Evolutionary conservation across 495 filamentous ascomycete genomes (phyloP), one percentile per base, ranked within the genome.

Genomic region (Penicillium goetzii): DNA sequence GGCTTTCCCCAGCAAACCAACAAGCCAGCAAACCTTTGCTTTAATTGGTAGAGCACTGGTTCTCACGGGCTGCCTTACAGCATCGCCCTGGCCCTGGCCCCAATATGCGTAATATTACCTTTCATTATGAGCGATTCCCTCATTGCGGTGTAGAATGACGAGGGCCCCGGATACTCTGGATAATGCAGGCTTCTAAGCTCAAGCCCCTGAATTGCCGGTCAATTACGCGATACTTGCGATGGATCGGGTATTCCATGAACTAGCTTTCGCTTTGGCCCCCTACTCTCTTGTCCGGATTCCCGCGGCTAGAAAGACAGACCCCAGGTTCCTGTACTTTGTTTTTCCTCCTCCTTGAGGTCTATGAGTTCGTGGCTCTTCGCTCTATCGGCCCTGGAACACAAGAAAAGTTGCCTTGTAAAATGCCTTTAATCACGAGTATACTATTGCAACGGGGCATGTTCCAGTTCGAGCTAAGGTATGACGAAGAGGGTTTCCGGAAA

Each of bases 211-310:
- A 51, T 30, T 51, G 25, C 26, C 25, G 47, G 47, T 30, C 47
- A 30, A 51, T 51, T 25, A 51, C 47, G 47, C 47, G 23, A 51
- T 30, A 0, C 43, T 30, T 50, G 1, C 30, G 2, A 15, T 30
- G 9, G 30, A 7, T 7, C 30, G 30, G 30, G 30, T 17, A 17
- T 28, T 51, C 25, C 23, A 17, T 32, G 2, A 6, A 28, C 12
- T 51, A 30, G 47, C 25, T 15, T 51, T 51, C 43, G 43, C 43
- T 47, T 47, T 47, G 43, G 12, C 43, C 43, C 43, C 43, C 5
- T 47, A 14, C 14, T 5, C 12, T 14, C 15, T 47, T 47, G n/a
- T n/a, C n/a, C n/a, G n/a, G n/a, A n/a, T 11, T 10, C 43, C 21
- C 21, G 43, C 43, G 10, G 41, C 41, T 47, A 19, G 21, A 47